These are phyloP conservation scores for Rubia occidens DNA, from an alignment of 305 asterid genomes.

Conservation along the genomic window DNA sequence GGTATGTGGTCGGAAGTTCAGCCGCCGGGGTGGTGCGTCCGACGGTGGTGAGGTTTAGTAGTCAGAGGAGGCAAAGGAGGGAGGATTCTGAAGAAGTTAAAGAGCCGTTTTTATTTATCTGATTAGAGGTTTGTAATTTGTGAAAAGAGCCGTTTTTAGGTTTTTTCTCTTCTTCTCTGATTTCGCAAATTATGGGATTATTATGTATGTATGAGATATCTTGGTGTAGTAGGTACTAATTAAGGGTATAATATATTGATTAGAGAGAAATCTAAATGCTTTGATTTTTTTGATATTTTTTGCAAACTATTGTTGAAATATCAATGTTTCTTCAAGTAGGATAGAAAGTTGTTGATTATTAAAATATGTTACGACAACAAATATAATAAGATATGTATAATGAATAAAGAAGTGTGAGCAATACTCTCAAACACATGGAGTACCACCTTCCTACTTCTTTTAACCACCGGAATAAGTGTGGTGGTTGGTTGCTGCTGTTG, in stretches of 20 bases:
- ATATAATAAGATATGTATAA: no score
- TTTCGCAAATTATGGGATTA: background rate
- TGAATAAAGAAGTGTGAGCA: no score
- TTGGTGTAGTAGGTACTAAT: background rate
- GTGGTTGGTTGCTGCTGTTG: background rate
- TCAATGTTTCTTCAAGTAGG: background rate
- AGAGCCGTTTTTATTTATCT: conserved; percentile 27
- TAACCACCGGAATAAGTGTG: background rate
- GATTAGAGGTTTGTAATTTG: background rate
- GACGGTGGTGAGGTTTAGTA: conserved; percentile 3
- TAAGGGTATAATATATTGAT: background rate
- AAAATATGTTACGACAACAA: no score
- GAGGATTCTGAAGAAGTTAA: conserved; percentile 10
- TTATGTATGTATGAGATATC: background rate
- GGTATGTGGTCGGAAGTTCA: conserved; percentile 25
- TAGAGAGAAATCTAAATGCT: background rate
- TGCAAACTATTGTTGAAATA: background rate
- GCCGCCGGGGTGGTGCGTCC: conserved; percentile 20
- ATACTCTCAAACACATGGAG: no score
- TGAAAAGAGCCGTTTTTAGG: background rate
- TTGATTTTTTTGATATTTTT: no score
- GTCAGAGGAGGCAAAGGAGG: conserved; percentile 5
- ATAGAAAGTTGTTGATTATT: no score
- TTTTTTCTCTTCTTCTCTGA: background rate
- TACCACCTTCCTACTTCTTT: background rate